Percentiles rank a stretch among this genome's conserved stretches.
Conservation (phyloP, 306 rosid species). For the Medicago lupulina region DNA sequence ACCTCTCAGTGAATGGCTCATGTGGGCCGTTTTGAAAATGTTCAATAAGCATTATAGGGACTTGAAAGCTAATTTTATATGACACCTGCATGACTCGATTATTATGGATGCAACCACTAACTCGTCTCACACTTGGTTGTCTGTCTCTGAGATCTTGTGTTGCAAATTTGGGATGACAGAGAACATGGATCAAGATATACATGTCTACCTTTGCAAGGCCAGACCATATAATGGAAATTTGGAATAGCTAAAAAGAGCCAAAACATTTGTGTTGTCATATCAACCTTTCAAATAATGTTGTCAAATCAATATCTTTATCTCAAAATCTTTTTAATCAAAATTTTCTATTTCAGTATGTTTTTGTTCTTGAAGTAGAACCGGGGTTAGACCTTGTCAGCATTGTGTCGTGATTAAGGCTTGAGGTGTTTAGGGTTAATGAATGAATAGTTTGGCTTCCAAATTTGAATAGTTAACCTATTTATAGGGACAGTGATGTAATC, state of each 20-base stretch:
- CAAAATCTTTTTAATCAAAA: conserved; percentile 27
- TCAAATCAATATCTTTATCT: conserved; percentile 38
- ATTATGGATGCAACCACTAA: conserved; percentile 33
- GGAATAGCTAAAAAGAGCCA: conserved; percentile 17
- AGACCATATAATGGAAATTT: conserved; percentile 36
- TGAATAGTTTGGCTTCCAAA: no score
- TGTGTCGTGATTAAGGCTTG: no score
- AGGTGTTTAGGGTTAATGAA: no score
- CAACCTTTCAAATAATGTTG: conserved; percentile 26
- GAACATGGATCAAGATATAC: conserved; percentile 46
- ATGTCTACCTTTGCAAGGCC: conserved; percentile 30
- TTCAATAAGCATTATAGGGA: background rate
- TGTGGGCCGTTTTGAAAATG: conserved; percentile 17
- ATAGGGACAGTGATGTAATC: no score
- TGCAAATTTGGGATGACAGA: conserved; percentile 27
- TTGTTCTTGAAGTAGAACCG: no score
- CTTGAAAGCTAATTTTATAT: conserved; percentile 18
- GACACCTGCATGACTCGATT: conserved; percentile 18
- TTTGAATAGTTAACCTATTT: no score
- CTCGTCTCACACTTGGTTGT: conserved; percentile 28
- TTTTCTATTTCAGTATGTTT: conserved; percentile 9
- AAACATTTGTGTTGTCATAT: conserved; percentile 44
- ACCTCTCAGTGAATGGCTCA: background rate
- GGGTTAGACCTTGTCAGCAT: no score
- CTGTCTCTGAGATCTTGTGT: conserved; percentile 36